Conservation (phyloP, 768 basidiomycete genomes). For the Calocybe gangraenosa region DNA sequence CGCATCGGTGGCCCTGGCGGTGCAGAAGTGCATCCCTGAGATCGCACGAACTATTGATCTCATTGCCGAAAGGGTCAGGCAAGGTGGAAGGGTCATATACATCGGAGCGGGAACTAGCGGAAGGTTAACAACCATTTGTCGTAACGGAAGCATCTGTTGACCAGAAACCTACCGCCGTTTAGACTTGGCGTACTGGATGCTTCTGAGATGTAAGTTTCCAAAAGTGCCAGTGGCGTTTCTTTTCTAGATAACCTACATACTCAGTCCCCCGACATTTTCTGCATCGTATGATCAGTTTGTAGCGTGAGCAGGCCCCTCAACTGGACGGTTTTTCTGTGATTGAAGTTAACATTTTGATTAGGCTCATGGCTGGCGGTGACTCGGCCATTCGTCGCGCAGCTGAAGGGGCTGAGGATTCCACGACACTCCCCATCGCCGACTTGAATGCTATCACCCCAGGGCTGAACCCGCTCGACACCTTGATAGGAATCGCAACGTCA, state of each 20-base stretch:
- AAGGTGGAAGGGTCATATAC: slow-evolving; percentile 28
- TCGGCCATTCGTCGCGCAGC: slow-evolving; percentile 22
- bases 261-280: slow-evolving; percentile 25
- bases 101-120: slow-evolving; percentile 34
- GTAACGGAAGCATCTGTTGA: neutral
- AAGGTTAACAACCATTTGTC: slow-evolving; percentile 14
- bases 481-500: slow-evolving; percentile 31
- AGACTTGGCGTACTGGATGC: slow-evolving; percentile 30
- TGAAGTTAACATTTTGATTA: neutral
- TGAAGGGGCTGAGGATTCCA: slow-evolving; percentile 30
- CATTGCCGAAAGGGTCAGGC: slow-evolving; percentile 22
- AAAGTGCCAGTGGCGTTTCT: neutral
- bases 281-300: slow-evolving; percentile 21
- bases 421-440: slow-evolving; percentile 22
- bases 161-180: neutral
- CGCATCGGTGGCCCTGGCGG: slow-evolving; percentile 22
- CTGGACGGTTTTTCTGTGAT: too few species aligned
- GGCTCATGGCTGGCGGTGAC: slow-evolving; percentile 26
- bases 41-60: slow-evolving; percentile 27
- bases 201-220: slow-evolving; percentile 21
- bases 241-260: neutral
- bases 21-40: slow-evolving; percentile 21
- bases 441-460: slow-evolving; percentile 21
- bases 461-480: slow-evolving; percentile 20
- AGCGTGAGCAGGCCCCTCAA: slow-evolving; percentile 13